Conservation (phyloP, 257 asterid species). For the Plantago elongata region DNA sequence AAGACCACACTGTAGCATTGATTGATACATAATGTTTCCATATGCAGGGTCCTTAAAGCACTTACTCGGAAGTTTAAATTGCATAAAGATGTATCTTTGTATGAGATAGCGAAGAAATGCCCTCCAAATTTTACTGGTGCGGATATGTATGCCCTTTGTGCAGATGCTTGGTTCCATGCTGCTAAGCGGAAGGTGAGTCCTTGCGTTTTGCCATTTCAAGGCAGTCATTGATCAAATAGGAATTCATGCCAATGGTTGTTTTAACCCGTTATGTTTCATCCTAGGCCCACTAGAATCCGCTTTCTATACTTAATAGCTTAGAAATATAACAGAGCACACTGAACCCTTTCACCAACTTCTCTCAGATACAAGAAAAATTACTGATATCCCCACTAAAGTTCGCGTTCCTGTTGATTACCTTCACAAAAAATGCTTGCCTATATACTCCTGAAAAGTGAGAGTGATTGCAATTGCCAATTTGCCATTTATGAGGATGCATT, state of each 20-base stretch:
- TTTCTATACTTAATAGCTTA: background rate
- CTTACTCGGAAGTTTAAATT: constrained; percentile 80
- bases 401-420: too few relatives aligned
- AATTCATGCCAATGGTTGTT: background rate
- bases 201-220: background rate
- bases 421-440: too few relatives aligned
- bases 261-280: background rate
- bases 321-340: too few relatives aligned
- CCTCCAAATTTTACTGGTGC: constrained; percentile 97
- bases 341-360: too few relatives aligned
- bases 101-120: constrained; percentile 74
- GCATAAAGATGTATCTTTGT: constrained; percentile 70
- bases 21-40: constrained; percentile 7
- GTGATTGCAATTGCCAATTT: too few relatives aligned
- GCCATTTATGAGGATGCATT: too few relatives aligned
- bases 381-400: too few relatives aligned
- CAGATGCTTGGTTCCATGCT: constrained; percentile 99
- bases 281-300: background rate
- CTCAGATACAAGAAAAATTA: too few relatives aligned
- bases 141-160: constrained; percentile 94
- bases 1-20: constrained; percentile 4
- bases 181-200: constrained; percentile 71
- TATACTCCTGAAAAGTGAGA: too few relatives aligned
- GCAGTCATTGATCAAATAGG: background rate
- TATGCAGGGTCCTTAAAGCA: constrained; percentile 79